These are phyloP conservation scores for Phaeosphaeria sp. DNA, from an alignment of 2,329 filamentous ascomycete genomes.

Conservation along the genomic window DNA sequence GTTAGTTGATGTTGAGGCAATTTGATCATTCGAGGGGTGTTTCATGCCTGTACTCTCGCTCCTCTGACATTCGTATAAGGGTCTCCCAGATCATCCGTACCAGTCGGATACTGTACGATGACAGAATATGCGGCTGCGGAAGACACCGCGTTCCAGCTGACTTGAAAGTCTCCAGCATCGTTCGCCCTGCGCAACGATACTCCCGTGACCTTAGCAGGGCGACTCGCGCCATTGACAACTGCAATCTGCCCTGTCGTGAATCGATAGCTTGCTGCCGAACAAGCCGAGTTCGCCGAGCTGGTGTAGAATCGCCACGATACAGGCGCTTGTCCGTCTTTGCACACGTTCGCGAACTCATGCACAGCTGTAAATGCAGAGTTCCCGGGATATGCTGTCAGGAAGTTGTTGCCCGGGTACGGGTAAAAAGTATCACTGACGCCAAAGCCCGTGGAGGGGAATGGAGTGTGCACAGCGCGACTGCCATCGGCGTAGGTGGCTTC, in stretches of 20 bases:
- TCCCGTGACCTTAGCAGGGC: slow-evolving; percentile 3
- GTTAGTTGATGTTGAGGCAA: not conserved
- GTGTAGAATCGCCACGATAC: slow-evolving; percentile 13
- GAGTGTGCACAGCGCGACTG: slow-evolving; percentile 3
- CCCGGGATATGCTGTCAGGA: slow-evolving; percentile 7
- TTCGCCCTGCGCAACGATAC: slow-evolving; percentile 7
- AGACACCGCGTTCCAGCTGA: slow-evolving; percentile 9
- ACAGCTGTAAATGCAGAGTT: slow-evolving; percentile 13
- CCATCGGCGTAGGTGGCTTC: slow-evolving; percentile 14
- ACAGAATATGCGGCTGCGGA: slow-evolving; percentile 12
- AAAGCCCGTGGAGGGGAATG: slow-evolving; percentile 5
- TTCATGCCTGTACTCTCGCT: slow-evolving; percentile 8
- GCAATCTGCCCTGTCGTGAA: slow-evolving; percentile 6
- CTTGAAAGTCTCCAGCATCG: slow-evolving; percentile 9
- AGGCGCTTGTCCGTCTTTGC: slow-evolving; percentile 8
- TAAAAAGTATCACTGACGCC: slow-evolving; percentile 12
- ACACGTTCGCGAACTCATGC: slow-evolving; percentile 14
- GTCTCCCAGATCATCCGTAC: slow-evolving; percentile 9
- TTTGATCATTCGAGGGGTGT: not conserved
- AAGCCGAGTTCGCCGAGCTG: not conserved
- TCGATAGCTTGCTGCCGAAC: not conserved
- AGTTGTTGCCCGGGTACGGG: slow-evolving; percentile 11
- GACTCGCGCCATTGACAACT: not conserved
- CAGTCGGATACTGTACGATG: slow-evolving; percentile 14
- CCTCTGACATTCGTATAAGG: slow-evolving; percentile 13